These are phyloP conservation scores for Pythium sp. DNA, from an alignment of 352 stramenopile species.

Conservation along the genomic window DNA sequence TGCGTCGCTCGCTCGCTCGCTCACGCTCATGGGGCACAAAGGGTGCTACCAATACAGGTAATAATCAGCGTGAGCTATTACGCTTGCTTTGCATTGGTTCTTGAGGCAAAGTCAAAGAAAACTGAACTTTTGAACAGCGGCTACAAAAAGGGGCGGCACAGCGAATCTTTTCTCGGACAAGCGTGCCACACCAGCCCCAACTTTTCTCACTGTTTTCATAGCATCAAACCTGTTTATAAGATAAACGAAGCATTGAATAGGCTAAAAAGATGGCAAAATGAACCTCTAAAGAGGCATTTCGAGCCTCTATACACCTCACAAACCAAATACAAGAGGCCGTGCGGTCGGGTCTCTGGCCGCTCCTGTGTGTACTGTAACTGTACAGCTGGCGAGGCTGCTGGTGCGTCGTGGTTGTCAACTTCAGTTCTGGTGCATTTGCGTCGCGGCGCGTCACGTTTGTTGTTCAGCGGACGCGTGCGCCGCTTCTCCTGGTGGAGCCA, in stretches of 20 bases:
- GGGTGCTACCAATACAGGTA: not conserved
- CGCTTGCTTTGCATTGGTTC: not conserved
- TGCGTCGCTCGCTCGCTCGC: not conserved
- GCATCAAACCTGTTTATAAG: not conserved
- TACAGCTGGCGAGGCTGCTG: constrained; percentile 7
- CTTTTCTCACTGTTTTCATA: not conserved
- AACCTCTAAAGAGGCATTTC: not conserved
- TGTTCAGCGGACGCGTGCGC: constrained; percentile 10
- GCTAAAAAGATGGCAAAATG: not conserved
- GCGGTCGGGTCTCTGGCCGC: not conserved
- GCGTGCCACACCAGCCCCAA: not conserved
- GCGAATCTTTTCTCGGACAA: not conserved
- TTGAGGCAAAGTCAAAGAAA: not conserved
- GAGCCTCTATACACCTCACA: not conserved
- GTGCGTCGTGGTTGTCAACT: constrained; percentile 11
- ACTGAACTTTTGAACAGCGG: not conserved
- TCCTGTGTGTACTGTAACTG: not conserved
- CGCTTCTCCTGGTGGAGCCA: not conserved
- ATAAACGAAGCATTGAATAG: not conserved
- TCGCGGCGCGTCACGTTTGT: constrained; percentile 33
- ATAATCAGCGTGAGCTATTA: not conserved
- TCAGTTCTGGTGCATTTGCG: constrained; percentile 18
- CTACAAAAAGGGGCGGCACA: not conserved
- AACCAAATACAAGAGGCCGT: not conserved
- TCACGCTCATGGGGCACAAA: not conserved